Evolutionary conservation across 1,139 yeast genomes (phyloP).

Genomic region (Yamadazyma epiphylla): DNA sequence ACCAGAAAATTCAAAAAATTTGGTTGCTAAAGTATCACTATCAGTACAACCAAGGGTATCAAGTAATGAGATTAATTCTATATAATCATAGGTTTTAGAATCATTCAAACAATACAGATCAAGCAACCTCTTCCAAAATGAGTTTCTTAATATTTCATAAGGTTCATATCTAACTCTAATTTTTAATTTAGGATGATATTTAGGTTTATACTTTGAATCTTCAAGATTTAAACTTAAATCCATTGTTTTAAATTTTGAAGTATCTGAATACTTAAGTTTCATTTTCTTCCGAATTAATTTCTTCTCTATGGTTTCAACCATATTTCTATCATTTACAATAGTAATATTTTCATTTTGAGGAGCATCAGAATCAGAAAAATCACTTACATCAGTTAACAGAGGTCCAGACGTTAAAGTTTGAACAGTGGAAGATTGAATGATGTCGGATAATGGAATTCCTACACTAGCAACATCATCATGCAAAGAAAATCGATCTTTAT

Average conservation of each 20-base stretch:
- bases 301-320: slow-evolving; percentile 26
- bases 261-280: slow-evolving; percentile 29
- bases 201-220: slow-evolving; percentile 29
- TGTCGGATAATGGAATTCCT: slow-evolving; percentile 48
- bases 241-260: slow-evolving; percentile 42
- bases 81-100: slow-evolving; percentile 35
- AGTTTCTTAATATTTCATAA: slow-evolving; percentile 59
- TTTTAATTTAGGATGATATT: slow-evolving; percentile 51
- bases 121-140: slow-evolving; percentile 67
- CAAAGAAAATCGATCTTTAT: slow-evolving; percentile 76
- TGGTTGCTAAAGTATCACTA: slow-evolving; percentile 41
- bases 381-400: slow-evolving; percentile 5
- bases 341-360: slow-evolving; percentile 10
- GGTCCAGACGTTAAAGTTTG: slow-evolving; percentile 5
- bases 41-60: slow-evolving; percentile 62
- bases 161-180: slow-evolving; percentile 67
- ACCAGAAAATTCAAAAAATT: slow-evolving; percentile 40
- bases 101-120: slow-evolving; percentile 38
- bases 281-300: slow-evolving; percentile 25
- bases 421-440: slow-evolving; percentile 23
- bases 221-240: slow-evolving; percentile 33
- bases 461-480: slow-evolving; percentile 79
- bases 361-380: slow-evolving; percentile 13
- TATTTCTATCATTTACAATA: slow-evolving; percentile 26
- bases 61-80: slow-evolving; percentile 55